Evolutionary conservation across 106 monocot species (phyloP).

Genomic region (Apostasia ramifera): DNA sequence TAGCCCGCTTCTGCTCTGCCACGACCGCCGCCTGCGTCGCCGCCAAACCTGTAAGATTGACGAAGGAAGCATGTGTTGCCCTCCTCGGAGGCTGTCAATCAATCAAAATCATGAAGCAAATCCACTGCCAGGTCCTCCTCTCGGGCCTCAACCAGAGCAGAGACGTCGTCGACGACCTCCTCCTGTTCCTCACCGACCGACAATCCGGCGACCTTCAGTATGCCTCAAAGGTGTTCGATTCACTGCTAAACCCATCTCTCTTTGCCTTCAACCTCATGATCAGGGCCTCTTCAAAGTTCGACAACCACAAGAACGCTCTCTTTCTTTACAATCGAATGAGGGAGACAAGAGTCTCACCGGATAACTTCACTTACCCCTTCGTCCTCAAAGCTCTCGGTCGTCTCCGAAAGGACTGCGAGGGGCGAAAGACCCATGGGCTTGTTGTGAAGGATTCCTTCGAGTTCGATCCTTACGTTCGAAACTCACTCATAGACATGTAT

Average conservation of each 20-base stretch:
- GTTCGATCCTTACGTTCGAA: slow-evolving; percentile 36
- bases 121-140: slow-evolving; percentile 32
- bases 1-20: background rate
- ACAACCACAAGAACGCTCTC: background rate
- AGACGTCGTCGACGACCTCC: slow-evolving; percentile 29
- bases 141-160: slow-evolving; percentile 27
- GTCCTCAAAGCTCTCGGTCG: slow-evolving; percentile 30
- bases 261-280: slow-evolving; percentile 41
- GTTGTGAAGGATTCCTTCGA: slow-evolving; percentile 28
- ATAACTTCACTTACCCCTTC: slow-evolving; percentile 46
- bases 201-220: slow-evolving; percentile 20
- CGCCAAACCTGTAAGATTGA: slow-evolving; percentile 13
- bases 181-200: slow-evolving; percentile 26
- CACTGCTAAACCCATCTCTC: slow-evolving; percentile 17
- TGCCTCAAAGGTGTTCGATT: slow-evolving; percentile 22
- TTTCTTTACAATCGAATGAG: slow-evolving; percentile 25
- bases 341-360: slow-evolving; percentile 15
- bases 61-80: slow-evolving; percentile 26
- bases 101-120: slow-evolving; percentile 31
- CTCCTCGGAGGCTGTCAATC: slow-evolving; percentile 28
- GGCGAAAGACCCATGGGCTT: slow-evolving; percentile 21
- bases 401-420: slow-evolving; percentile 13
- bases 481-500: slow-evolving; percentile 39
- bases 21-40: background rate
- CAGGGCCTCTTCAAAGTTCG: slow-evolving; percentile 30